Conservation (phyloP, 805 yeast species). For the Wickerhamiella lipophila region DNA sequence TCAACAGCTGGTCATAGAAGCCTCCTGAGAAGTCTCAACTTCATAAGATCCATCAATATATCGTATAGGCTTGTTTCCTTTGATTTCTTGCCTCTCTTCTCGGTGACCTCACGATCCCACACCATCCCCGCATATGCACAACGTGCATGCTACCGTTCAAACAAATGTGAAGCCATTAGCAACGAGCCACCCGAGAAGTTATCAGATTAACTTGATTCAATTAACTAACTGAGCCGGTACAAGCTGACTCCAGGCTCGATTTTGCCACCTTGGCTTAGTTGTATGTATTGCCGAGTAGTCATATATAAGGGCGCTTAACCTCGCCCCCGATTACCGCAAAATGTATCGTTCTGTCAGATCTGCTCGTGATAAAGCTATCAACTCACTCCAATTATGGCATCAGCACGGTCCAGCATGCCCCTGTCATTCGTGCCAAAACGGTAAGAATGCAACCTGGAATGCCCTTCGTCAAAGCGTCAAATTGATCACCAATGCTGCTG, state of each 20-base stretch:
- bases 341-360: slow-evolving; percentile 10
- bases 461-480: slow-evolving; percentile 12
- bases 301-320: background rate
- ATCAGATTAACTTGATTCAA: too few relatives aligned
- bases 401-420: slow-evolving; percentile 27
- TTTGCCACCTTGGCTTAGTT: too few relatives aligned
- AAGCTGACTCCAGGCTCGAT: too few relatives aligned
- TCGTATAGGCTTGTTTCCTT: background rate
- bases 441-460: slow-evolving; percentile 10
- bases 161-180: too few relatives aligned
- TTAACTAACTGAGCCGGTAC: too few relatives aligned
- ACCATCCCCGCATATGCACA: slow-evolving; percentile 1
- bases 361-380: slow-evolving; percentile 10
- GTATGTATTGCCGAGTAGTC: background rate
- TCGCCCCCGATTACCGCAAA: background rate
- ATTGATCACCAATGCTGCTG: slow-evolving; percentile 6
- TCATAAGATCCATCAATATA: too few relatives aligned
- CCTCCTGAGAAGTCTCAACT: too few relatives aligned
- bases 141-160: too few relatives aligned
- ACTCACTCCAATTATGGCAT: slow-evolving; percentile 17
- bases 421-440: slow-evolving; percentile 26
- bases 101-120: slow-evolving; percentile 1
- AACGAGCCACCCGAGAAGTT: too few relatives aligned
- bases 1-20: too few relatives aligned
- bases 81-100: background rate